Conservation (phyloP, 83 land plant species). For the Diphasiastrum complanatum region DNA sequence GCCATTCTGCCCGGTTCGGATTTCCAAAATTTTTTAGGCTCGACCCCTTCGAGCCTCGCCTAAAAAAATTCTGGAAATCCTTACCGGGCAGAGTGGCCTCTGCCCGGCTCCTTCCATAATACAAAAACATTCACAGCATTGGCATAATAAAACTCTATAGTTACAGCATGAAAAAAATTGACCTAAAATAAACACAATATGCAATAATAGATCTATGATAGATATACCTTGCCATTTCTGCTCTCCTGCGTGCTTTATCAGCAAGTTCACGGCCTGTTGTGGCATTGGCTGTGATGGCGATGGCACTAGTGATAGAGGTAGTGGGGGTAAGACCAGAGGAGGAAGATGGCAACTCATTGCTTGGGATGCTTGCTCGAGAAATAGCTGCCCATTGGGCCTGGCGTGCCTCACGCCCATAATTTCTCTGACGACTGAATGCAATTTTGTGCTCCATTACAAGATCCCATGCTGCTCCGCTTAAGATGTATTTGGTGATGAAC, state of each 20-base stretch:
- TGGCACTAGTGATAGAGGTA: no score
- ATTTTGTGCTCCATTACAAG: slow-evolving; percentile 19
- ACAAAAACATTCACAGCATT: no score
- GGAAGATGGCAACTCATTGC: not conserved
- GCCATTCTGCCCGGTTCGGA: no score
- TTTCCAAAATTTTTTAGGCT: no score
- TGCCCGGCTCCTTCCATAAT: not conserved
- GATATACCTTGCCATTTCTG: slow-evolving; percentile 22
- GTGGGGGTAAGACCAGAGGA: not conserved
- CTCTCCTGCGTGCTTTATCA: slow-evolving; percentile 12
- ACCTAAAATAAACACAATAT: not conserved
- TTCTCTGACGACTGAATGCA: slow-evolving; percentile 24
- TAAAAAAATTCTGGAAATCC: no score
- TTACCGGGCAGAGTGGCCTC: not conserved
- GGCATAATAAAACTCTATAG: no score
- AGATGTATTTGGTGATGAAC: slow-evolving; percentile 6
- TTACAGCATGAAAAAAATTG: no score
- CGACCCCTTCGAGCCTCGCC: no score
- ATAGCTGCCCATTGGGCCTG: slow-evolving; percentile 25
- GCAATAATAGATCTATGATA: not conserved
- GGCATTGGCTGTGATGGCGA: no score
- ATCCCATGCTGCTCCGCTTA: slow-evolving; percentile 27
- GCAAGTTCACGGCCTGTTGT: slow-evolving; percentile 12
- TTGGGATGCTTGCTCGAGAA: not conserved
- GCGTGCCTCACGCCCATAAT: slow-evolving; percentile 25